A percentile compares a stretch with the other conserved stretches of the same genome.
Evolutionary conservation across 805 yeast species (phyloP).

Genomic region (Candida palmyrensis): DNA sequence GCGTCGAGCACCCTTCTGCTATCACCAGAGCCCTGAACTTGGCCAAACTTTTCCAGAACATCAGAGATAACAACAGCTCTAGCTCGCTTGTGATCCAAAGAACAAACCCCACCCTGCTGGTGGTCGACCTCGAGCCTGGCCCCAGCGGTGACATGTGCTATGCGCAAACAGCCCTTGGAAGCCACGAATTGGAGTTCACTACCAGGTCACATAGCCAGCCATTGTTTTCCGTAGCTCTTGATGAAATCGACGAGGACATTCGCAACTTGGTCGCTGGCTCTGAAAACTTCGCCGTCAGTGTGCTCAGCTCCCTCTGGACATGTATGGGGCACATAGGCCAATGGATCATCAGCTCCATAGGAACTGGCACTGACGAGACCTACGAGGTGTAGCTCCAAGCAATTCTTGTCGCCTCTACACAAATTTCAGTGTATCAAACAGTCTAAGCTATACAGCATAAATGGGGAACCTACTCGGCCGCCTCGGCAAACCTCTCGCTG

Average conservation of each 20-base stretch:
- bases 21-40: not conserved
- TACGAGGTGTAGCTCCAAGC: not conserved
- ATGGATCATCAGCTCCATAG: no score
- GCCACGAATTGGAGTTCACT: no score
- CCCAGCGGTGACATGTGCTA: no score
- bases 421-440: constrained; percentile 2
- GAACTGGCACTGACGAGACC: no score
- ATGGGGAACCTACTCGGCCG: constrained; percentile 69
- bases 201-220: no score
- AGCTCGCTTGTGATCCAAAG: constrained; percentile 2
- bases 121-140: constrained; percentile 7
- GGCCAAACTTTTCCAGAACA: not conserved
- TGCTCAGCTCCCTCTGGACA: constrained; percentile 9
- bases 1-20: no score
- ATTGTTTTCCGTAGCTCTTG: no score
- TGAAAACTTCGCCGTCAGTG: no score
- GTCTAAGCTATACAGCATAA: not conserved
- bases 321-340: no score
- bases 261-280: constrained; percentile 13
- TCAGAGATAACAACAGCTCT: not conserved
- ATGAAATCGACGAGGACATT: constrained; percentile 13
- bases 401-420: constrained; percentile 4
- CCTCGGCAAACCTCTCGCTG: constrained; percentile 91
- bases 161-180: no score
- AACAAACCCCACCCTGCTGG: constrained; percentile 7